A percentile compares a stretch with the other conserved stretches of the same genome.
These are phyloP conservation scores for Pisolithus albus DNA, from an alignment of 768 basidiomycete genomes.

Conservation along the genomic window DNA sequence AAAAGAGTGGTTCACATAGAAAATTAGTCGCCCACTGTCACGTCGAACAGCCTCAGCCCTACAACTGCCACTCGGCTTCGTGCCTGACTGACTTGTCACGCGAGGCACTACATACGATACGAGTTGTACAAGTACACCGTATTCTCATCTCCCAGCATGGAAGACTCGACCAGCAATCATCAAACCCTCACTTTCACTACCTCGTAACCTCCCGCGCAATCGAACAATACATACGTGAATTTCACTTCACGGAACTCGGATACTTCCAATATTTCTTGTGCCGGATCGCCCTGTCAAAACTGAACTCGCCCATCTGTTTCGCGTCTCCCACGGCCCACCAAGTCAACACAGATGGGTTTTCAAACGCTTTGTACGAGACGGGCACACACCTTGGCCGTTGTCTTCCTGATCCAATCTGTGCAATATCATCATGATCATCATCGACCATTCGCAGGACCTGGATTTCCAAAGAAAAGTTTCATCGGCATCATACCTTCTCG, in stretches of 20 bases:
- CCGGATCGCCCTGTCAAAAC: conserved; percentile 90
- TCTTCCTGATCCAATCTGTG: conserved; percentile 88
- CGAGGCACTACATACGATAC: no score
- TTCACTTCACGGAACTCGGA: conserved; percentile 21
- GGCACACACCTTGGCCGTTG: conserved; percentile 58
- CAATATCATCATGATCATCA: conserved; percentile 71
- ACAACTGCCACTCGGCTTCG: no score
- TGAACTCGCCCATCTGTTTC: conserved; percentile 89
- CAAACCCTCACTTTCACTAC: no score
- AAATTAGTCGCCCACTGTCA: no score
- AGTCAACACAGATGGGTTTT: conserved; percentile 58
- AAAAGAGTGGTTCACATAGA: neutral
- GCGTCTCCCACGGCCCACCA: neutral
- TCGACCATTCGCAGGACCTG: conserved; percentile 83
- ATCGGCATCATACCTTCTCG: neutral
- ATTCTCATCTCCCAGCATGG: no score
- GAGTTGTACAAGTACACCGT: no score
- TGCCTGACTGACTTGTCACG: no score
- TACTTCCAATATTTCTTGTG: conserved; percentile 77
- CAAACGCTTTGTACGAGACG: conserved; percentile 35
- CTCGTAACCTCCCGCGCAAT: neutral
- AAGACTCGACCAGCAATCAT: no score
- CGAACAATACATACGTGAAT: neutral
- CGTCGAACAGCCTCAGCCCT: no score
- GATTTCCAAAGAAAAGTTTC: conserved; percentile 45